These are phyloP conservation scores for Colletotrichum karsti DNA, from an alignment of 2,329 filamentous ascomycete genomes.

Conservation along the genomic window DNA sequence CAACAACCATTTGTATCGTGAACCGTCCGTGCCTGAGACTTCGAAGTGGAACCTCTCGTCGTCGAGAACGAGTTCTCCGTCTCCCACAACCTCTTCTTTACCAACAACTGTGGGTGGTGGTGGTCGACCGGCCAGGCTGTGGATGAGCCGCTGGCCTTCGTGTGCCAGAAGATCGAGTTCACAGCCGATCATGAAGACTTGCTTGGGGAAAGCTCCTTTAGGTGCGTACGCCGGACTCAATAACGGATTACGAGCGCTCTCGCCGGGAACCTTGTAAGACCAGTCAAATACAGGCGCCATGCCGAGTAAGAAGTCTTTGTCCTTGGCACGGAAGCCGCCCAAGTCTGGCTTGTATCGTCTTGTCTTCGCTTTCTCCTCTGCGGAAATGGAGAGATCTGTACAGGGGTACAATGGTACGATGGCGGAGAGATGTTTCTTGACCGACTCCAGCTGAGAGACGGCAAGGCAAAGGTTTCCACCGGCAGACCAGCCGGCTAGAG, in stretches of 20 bases:
- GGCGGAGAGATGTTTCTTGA: constrained; percentile 41
- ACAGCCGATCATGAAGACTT: constrained; percentile 46
- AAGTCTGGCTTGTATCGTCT: constrained; percentile 36
- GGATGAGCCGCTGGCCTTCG: constrained; percentile 49
- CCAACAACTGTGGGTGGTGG: constrained; percentile 40
- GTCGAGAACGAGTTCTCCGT: constrained; percentile 33
- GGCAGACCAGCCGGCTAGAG: constrained; percentile 57
- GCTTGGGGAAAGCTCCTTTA: constrained; percentile 40
- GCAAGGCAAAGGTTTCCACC: constrained; percentile 58
- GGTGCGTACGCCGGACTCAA: constrained; percentile 43
- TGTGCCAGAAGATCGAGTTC: constrained; percentile 48
- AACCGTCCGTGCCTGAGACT: constrained; percentile 26
- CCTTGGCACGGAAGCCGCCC: constrained; percentile 29
- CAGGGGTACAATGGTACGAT: constrained; percentile 52
- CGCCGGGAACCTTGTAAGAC: constrained; percentile 40
- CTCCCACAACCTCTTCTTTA: constrained; percentile 31
- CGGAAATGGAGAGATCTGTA: constrained; percentile 41
- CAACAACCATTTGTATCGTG: constrained; percentile 39
- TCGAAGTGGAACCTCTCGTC: constrained; percentile 41
- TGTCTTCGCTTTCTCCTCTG: constrained; percentile 32
- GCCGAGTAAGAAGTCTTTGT: constrained; percentile 21
- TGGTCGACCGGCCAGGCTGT: constrained; percentile 40
- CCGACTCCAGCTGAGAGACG: constrained; percentile 45
- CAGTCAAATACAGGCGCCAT: constrained; percentile 39
- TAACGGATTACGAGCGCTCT: constrained; percentile 40